Conservation (phyloP, 495 filamentous ascomycete species). For the Copromyces sp. region DNA sequence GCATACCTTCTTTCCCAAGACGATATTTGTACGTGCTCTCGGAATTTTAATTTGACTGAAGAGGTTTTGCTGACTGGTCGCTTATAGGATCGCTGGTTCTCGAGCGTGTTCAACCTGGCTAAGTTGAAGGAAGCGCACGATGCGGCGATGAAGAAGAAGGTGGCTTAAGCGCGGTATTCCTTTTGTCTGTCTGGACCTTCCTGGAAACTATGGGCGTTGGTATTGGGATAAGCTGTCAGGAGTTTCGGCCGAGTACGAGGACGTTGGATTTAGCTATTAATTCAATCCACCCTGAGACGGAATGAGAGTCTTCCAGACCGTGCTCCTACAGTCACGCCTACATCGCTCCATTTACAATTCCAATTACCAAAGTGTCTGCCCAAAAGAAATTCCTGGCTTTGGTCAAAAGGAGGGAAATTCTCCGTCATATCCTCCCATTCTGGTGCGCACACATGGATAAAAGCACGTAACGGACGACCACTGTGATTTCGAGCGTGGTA, state of each 20-base stretch:
- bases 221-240: background rate
- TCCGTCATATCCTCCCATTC: background rate
- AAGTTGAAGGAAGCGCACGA: background rate
- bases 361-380: background rate
- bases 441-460: too few species aligned
- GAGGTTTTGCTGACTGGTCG: background rate
- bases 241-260: too few species aligned
- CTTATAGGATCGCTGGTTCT: background rate
- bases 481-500: too few species aligned
- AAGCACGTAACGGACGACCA: too few species aligned
- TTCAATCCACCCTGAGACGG: background rate
- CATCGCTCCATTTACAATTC: background rate
- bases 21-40: background rate
- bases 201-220: background rate
- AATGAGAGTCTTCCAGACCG: background rate
- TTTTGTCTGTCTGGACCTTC: background rate
- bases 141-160: background rate
- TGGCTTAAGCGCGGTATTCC: background rate
- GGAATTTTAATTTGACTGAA: rapidly evolving
- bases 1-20: background rate
- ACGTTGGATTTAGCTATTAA: background rate
- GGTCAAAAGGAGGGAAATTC: background rate
- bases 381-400: background rate
- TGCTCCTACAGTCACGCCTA: background rate
- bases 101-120: background rate